Evolutionary conservation across 257 asterid species (phyloP).

Genomic region (Salvia splendens): DNA sequence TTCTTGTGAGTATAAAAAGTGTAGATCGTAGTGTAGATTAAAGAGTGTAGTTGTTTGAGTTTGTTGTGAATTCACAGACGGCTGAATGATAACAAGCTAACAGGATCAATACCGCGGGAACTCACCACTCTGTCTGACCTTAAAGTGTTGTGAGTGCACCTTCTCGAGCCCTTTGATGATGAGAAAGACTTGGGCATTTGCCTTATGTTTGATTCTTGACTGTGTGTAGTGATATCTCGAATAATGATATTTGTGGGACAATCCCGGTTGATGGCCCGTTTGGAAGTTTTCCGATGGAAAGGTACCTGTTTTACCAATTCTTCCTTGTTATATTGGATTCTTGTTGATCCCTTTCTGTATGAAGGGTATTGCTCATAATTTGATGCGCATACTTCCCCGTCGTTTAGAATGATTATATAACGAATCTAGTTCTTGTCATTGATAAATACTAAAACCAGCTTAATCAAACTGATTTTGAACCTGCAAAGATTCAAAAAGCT

Average conservation of each 20-base stretch:
- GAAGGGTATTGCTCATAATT: conserved; percentile 3
- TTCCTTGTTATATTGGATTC: conserved; percentile 11
- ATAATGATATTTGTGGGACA: conserved; percentile 85
- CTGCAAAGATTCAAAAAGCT: not conserved
- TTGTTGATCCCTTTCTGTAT: not conserved
- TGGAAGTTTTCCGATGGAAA: conserved; percentile 64
- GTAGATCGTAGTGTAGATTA: not conserved
- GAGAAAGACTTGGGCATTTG: not conserved
- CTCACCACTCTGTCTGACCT: conserved; percentile 72
- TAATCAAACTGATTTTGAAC: too few relatives aligned
- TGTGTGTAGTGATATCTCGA: conserved; percentile 73
- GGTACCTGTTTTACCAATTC: conserved; percentile 40
- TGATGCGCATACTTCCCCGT: not conserved
- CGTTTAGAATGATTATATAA: not conserved
- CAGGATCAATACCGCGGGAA: conserved; percentile 87
- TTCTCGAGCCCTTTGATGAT: not conserved
- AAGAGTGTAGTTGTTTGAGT: not conserved
- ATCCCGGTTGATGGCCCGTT: conserved; percentile 91
- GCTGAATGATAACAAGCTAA: conserved; percentile 69
- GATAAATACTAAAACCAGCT: not conserved
- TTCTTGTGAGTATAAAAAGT: conserved; percentile 59
- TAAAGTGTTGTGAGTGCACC: conserved; percentile 63
- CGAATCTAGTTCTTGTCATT: not conserved
- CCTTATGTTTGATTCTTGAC: conserved; percentile 18
- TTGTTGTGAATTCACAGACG: conserved; percentile 42